Evolutionary conservation across 78 protist species (phyloP).

Genomic region (Dictyostelium intermedium): DNA sequence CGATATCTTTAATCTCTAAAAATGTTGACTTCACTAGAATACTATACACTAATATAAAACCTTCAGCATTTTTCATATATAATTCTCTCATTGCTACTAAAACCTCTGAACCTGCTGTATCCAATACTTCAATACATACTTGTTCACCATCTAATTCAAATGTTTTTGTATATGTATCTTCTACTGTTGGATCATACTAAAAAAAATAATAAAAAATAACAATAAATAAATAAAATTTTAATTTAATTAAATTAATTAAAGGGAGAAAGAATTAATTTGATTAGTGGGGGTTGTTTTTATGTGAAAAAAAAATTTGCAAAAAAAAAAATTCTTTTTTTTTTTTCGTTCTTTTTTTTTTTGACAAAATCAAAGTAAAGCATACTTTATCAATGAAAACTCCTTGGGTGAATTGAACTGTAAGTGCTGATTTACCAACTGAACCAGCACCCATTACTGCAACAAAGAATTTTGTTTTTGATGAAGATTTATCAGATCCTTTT

Average conservation of each 20-base stretch:
- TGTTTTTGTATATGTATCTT: conserved; percentile 80
- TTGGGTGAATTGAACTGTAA: conserved; percentile 81
- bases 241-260: not conserved
- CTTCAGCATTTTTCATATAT: conserved; percentile 84
- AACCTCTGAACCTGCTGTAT: conserved; percentile 80
- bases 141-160: conserved; percentile 77
- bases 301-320: not conserved
- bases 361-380: not conserved
- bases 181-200: conserved; percentile 84
- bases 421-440: conserved; percentile 82
- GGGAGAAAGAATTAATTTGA: not conserved
- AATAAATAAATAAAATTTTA: not conserved
- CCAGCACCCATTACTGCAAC: conserved; percentile 84
- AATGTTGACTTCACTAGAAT: conserved; percentile 69
- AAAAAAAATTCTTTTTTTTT: not conserved
- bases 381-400: conserved; percentile 79
- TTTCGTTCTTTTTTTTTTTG: not conserved
- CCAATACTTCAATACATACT: conserved; percentile 67
- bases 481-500: conserved; percentile 33
- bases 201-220: not conserved
- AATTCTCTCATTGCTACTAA: conserved; percentile 74
- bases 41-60: conserved; percentile 84
- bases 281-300: not conserved
- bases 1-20: conserved; percentile 65
- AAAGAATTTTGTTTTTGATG: conserved; percentile 39